Conservation (phyloP, 1,284 basidiomycete species). For the Ceratobasidium sp. region DNA sequence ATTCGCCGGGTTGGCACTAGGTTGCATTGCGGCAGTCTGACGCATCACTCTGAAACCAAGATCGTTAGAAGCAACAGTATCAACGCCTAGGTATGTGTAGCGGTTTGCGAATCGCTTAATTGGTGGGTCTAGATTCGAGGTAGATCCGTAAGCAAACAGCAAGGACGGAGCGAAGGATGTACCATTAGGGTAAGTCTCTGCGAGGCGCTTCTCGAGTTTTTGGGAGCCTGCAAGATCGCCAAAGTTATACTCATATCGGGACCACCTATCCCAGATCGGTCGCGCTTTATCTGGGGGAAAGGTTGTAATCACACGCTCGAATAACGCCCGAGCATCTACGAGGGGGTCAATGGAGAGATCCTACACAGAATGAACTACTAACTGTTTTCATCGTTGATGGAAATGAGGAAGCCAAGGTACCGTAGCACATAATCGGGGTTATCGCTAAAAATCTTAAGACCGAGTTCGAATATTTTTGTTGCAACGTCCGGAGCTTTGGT, state of each 20-base stretch:
- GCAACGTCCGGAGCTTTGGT: constrained; percentile 89
- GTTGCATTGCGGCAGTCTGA: constrained; percentile 49
- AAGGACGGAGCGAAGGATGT: constrained; percentile 48
- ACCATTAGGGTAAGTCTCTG: constrained; percentile 90
- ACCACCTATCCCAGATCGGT: constrained; percentile 96
- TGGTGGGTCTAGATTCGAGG: constrained; percentile 73
- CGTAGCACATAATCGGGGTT: constrained; percentile 89
- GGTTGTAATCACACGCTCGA: constrained; percentile 87
- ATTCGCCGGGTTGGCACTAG: constrained; percentile 46
- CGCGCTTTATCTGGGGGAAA: constrained; percentile 86
- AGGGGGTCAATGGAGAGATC: constrained; percentile 31
- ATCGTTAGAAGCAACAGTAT: constrained; percentile 90
- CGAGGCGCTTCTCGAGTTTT: constrained; percentile 89
- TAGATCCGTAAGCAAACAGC: background rate
- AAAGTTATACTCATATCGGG: constrained; percentile 94
- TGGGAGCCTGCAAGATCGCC: constrained; percentile 91
- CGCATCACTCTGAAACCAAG: constrained; percentile 70
- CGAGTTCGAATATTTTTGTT: constrained; percentile 93
- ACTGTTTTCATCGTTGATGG: constrained; percentile 97
- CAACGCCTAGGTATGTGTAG: constrained; percentile 88
- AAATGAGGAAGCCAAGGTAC: constrained; percentile 94
- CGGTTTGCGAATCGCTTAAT: constrained; percentile 93
- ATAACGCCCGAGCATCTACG: constrained; percentile 93
- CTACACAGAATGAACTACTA: constrained; percentile 54
- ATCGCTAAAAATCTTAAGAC: constrained; percentile 86